These are phyloP conservation scores for Salix viminalis DNA, from an alignment of 345 rosid genomes.

Conservation along the genomic window DNA sequence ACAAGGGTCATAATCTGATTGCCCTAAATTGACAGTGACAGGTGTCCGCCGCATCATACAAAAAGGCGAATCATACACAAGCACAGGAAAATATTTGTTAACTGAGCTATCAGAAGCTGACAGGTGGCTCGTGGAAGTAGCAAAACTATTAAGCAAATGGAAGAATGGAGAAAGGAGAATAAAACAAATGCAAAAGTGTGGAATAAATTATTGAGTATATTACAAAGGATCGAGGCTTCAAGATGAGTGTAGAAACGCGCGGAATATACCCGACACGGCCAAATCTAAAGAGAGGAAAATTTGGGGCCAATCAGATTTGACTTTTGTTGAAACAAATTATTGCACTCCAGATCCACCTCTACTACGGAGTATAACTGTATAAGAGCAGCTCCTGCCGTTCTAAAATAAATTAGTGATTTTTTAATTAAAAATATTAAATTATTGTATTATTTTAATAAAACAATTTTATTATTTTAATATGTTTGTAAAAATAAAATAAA, in stretches of 20 bases:
- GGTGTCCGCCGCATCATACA: not conserved
- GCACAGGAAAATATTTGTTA: not conserved
- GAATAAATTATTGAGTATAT: not conserved
- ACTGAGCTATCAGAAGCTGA: not conserved
- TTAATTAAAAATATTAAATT: too few relatives aligned
- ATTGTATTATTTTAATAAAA: too few relatives aligned
- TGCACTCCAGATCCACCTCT: too few relatives aligned
- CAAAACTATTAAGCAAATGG: not conserved
- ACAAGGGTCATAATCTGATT: not conserved
- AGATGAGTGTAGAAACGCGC: conserved; percentile 7
- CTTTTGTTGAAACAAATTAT: not conserved
- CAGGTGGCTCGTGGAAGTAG: not conserved
- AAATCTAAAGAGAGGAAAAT: not conserved
- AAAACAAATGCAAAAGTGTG: not conserved
- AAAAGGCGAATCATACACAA: not conserved
- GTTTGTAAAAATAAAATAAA: not conserved
- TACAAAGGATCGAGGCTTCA: too few relatives aligned
- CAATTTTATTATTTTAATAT: too few relatives aligned
- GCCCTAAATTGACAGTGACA: not conserved
- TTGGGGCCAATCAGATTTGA: not conserved
- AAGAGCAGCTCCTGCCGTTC: too few relatives aligned
- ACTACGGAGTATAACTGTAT: too few relatives aligned
- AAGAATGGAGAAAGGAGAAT: not conserved
- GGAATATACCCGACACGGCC: not conserved
- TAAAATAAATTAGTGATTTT: too few relatives aligned